Base-by-base conservation (phyloP, 495 filamentous ascomycete genomes). In the Apodospora peruviana region DNA sequence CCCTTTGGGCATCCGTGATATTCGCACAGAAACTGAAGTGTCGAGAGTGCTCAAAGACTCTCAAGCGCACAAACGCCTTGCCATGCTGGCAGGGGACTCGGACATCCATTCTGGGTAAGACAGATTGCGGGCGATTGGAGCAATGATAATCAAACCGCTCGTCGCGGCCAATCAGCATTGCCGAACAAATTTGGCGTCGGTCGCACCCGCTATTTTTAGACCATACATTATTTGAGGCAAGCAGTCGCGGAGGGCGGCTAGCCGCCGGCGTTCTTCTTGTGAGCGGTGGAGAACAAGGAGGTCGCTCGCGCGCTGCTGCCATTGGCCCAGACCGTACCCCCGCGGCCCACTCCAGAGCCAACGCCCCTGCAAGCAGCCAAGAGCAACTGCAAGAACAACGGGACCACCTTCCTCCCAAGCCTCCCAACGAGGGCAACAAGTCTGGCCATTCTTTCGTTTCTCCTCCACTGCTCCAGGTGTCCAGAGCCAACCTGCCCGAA, bases 131-230 rank as follows among this genome's bases (percentile, higher is more conserved):
- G 27, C 9, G n/a, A n/a, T n/a, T n/a, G n/a, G n/a, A 32, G 7
- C 35, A 29, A 25, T 9, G 43, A 46, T 14, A 43, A 43, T 24
- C 36, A 45, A 47, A 21, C 43, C 34, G 39, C 23, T 36, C 8
- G 12, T 40, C 7, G 23, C 23, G 20, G 36, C 58, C 60, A 64
- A 64, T 57, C 50, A 61, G 35, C 20, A 29, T 35, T 45, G 50
- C 44, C 25, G 46, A 40, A 37, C 52, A 60, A n/a, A 52, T 60
- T 55, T 55, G 52, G 55, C 50, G 24, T 55, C 52, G 27, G 61
- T 61, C 38, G 48, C 58, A 58, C 58, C 24, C 22, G 34, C 61
- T 64, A 64, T 64, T 64, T 51, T 50, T 64, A 64, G 58, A n/a
- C 11, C 40, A 22, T 55, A 55, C 50, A 55, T 51, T 64, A 53